phyloP scores from a whole-genome alignment of 2,329 filamentous ascomycete species.

The Phialemonium atrogriseum region DNA sequence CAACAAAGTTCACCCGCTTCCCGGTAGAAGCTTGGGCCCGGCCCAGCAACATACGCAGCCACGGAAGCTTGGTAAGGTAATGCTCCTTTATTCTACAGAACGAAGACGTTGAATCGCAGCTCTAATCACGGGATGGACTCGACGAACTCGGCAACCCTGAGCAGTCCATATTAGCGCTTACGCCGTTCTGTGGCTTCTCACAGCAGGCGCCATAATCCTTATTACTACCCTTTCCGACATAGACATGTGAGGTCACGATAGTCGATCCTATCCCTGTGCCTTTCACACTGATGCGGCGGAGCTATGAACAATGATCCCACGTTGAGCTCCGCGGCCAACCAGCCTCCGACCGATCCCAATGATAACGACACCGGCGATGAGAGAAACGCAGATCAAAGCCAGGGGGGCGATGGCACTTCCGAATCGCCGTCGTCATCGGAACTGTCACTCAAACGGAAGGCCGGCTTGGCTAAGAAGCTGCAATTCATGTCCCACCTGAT shows the following conservation, averaged over 20 bases:
- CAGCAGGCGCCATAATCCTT: too few relatives aligned
- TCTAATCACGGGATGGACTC: too few relatives aligned
- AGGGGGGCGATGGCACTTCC: slow-evolving; percentile 2
- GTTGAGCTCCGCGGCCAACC: slow-evolving; percentile 30
- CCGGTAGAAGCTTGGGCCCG: too few relatives aligned
- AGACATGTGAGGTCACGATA: slow-evolving; percentile 20
- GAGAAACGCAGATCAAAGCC: slow-evolving; percentile 1
- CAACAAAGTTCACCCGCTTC: too few relatives aligned
- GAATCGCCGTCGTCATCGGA: too few relatives aligned
- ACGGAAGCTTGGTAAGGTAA: too few relatives aligned
- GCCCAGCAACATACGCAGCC: too few relatives aligned
- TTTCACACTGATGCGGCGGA: slow-evolving; percentile 26
- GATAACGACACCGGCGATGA: slow-evolving; percentile 1
- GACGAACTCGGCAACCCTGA: background rate
- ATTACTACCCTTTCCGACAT: background rate
- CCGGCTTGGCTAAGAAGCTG: slow-evolving; percentile 44
- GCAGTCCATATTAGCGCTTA: too few relatives aligned
- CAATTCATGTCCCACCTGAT: slow-evolving; percentile 53
- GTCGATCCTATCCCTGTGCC: background rate
- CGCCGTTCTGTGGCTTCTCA: too few relatives aligned
- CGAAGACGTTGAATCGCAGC: too few relatives aligned
- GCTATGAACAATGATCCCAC: slow-evolving; percentile 38
- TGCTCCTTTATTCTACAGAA: too few relatives aligned
- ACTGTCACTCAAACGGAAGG: too few relatives aligned
- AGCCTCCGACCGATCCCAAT: slow-evolving; percentile 9